Base-by-base conservation (phyloP, 1,284 basidiomycete species). In the Cryptococcus amylolentus region DNA sequence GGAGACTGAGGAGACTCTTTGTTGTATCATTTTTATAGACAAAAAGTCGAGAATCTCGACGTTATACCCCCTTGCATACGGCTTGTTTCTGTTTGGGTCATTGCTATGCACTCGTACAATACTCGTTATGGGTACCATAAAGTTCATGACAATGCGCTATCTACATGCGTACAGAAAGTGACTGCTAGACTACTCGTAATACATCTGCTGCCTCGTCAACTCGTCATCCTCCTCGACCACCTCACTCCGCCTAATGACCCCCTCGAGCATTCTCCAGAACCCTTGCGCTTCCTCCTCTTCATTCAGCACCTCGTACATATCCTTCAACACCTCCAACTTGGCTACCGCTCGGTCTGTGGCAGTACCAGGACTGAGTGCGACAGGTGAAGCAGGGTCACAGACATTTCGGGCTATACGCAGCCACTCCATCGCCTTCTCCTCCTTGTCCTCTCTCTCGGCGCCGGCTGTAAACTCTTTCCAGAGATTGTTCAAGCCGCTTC, bases 241-340 rank as follows among this genome's bases (percentile, higher is more conserved):
- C 26, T 40, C 39, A 2, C 39, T 38, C 28, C 23, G 40, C 37
- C 44, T 52, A 14, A 62, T 59, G 16, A 56, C 50, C 3, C 64
- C 65, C 59, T 76, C 72, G n/a, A 72, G 55, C 20, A 68, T 55
- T n/a, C 68, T 55, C 60, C 61, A 71, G 45, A 76, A 73, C n/a
- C 48, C 64, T 9, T 68, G 65, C 31, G 46, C 59, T 10, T 63
- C 64, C n/a, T 55, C 48, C 7, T 41, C 54, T 28, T 58, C 54
- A 6, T 57, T 60, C 9, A 67, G 41, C 4, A 66, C 51, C 18
- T 62, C 61, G 44, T 61, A 66, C 55, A 75, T 56, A 43, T 73
- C 68, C 54, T 54, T 57, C 12, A 70, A 53, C 6, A 65, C 62
- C 61, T 69, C 65, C 52, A 75, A 43, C 50, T 68, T 68, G 8